These are phyloP conservation scores for Colletotrichum gloeosporioides DNA, from an alignment of 2,329 filamentous ascomycete genomes.

Conservation along the genomic window DNA sequence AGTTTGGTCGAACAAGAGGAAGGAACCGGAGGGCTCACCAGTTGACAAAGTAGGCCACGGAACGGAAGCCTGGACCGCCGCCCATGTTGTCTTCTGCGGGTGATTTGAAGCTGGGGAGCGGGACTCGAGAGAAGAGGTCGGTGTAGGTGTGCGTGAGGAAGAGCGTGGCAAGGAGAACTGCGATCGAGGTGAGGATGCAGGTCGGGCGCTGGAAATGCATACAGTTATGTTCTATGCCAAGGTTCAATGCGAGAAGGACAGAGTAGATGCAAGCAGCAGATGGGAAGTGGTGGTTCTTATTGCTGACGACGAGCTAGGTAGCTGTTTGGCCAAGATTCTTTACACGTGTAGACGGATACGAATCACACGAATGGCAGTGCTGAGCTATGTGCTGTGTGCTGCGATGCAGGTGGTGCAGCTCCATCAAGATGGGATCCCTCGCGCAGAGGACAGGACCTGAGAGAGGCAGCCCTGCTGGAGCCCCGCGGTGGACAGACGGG, in stretches of 20 bases:
- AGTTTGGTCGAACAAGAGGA: background rate
- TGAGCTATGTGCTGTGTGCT: background rate
- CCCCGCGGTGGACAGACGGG: background rate
- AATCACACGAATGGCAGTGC: background rate
- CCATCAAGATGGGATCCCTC: background rate
- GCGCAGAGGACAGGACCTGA: background rate
- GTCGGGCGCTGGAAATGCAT: constrained; percentile 18
- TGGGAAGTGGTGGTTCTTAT: background rate
- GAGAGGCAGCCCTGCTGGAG: background rate
- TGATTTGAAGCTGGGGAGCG: background rate
- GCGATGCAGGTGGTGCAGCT: background rate
- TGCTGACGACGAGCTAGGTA: background rate
- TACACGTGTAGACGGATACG: background rate
- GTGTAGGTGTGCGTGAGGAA: constrained; percentile 25
- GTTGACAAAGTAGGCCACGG: constrained; percentile 78
- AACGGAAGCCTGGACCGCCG: constrained; percentile 59
- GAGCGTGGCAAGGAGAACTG: constrained; percentile 24
- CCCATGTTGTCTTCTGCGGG: constrained; percentile 40
- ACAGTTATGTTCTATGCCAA: background rate
- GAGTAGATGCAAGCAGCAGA: background rate
- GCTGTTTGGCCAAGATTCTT: background rate
- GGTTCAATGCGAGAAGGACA: background rate
- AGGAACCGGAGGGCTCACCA: constrained; percentile 46
- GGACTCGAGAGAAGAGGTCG: constrained; percentile 8
- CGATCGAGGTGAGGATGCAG: constrained; percentile 22